These are phyloP conservation scores for Cytospora leucostoma DNA, from an alignment of 2,329 filamentous ascomycete species.

Conservation along the genomic window DNA sequence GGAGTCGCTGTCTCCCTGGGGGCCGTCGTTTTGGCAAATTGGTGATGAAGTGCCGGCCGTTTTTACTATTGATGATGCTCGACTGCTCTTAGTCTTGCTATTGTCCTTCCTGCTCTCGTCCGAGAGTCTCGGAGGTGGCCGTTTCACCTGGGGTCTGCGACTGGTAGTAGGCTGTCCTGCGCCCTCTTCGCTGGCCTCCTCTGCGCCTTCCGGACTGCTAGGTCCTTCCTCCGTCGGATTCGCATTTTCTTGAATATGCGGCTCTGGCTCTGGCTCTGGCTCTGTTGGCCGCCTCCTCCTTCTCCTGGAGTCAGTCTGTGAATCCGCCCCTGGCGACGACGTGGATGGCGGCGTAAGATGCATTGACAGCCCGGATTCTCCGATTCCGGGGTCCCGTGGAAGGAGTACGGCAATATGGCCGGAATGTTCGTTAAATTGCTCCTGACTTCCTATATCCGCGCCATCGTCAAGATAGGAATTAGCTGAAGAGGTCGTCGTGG, in stretches of 20 bases:
- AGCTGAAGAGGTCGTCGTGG: neutral
- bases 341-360: slow-evolving; percentile 13
- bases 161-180: neutral
- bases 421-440: neutral
- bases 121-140: neutral
- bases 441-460: neutral
- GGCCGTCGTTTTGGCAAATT: slow-evolving; percentile 10
- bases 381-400: neutral
- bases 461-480: neutral
- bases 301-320: slow-evolving; percentile 6
- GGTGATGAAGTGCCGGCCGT: slow-evolving; percentile 7
- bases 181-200: slow-evolving; percentile 6
- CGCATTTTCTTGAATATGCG: neutral
- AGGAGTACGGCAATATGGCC: neutral
- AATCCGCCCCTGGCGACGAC: slow-evolving; percentile 12
- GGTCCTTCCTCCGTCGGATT: slow-evolving; percentile 3
- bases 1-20: slow-evolving; percentile 7
- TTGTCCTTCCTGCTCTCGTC: neutral
- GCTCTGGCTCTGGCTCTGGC: neutral
- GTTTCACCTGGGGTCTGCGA: neutral
- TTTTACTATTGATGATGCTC: neutral
- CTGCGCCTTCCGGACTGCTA: neutral
- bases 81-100: neutral
- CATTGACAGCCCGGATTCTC: slow-evolving; percentile 12
- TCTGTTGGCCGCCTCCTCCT: slow-evolving; percentile 7